Evolutionary conservation across 2,329 filamentous ascomycete genomes (phyloP).

Genomic region (Fusarium kyushuense): DNA sequence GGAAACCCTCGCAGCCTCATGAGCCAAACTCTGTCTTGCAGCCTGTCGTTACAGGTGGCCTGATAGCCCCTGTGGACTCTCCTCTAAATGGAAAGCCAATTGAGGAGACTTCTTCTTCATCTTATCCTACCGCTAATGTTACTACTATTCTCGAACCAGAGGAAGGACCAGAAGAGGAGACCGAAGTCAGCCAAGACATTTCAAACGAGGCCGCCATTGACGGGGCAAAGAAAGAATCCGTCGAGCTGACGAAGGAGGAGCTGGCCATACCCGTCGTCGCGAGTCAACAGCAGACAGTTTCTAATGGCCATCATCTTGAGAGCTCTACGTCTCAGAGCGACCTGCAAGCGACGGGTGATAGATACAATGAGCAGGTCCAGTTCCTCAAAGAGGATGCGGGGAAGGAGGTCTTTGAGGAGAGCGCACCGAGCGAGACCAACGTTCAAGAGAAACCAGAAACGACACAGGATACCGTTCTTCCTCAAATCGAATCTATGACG

Average conservation of each 20-base stretch:
- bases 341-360: slow-evolving; percentile 11
- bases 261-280: background rate
- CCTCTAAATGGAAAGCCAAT: background rate
- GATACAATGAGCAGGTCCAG: slow-evolving; percentile 19
- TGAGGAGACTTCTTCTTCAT: background rate
- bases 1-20: slow-evolving; percentile 8
- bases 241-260: background rate
- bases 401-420: slow-evolving; percentile 40
- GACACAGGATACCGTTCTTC: slow-evolving; percentile 3
- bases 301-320: background rate
- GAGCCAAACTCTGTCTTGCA: background rate
- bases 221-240: background rate
- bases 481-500: background rate
- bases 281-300: background rate
- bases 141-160: background rate
- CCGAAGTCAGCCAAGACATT: background rate
- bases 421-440: slow-evolving; percentile 1
- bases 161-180: background rate
- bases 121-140: background rate
- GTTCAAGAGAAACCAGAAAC: slow-evolving; percentile 22
- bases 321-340: slow-evolving; percentile 3
- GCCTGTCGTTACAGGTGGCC: background rate
- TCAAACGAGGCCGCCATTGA: background rate
- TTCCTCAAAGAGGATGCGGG: slow-evolving; percentile 51
- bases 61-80: background rate